Base-by-base conservation (phyloP, 257 asterid genomes). In the Forsythia suspensa region DNA sequence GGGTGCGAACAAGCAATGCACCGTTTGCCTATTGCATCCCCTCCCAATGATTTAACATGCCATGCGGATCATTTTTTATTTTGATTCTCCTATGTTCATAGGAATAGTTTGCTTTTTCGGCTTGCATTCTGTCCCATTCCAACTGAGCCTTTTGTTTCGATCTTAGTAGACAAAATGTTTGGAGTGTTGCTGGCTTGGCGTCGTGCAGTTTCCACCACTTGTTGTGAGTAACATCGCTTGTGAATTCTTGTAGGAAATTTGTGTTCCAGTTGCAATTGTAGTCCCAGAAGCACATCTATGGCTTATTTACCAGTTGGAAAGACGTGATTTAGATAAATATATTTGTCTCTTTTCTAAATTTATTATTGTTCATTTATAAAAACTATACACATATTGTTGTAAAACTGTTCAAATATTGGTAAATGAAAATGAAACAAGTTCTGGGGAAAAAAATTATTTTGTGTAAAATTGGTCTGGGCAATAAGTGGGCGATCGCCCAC, bases 191-290 rank as follows among this genome's bases (percentile, higher is more conserved):
- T 0, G 73, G 73, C 80, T 65, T 65, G 20, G 68, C 20, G 11
- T 77, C 81, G 24, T 77, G 81, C 1, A 77, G 69, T 51, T 70
- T 77, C 81, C 81, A 77, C 81, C 81, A 77, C 59, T 43, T 76
- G 4, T 42, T 3, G 39, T 76, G 80, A 12, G 80, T 74, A 24
- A 76, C 43, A 34, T 70, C 76, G n/a, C 76, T 77, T n/a, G 81
- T 76, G 46, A 77, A 77, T 76, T 76, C 80, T 37, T 66, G 72
- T 41, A 76, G 43, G 43, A 65, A 13, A 36, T 66, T 74, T 11
- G 36, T 57, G 40, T 76, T 76, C 79, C 79, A 76, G 34, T 76
- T 76, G 73, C 79, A 76, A 34, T 76, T 73, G 9, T 76, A 76
- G 79, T 76, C 79, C 4, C 72, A 39, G 29, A 39, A 76, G 73